Evolutionary conservation across 805 yeast species (phyloP).

Genomic region (Candida mattraensis): DNA sequence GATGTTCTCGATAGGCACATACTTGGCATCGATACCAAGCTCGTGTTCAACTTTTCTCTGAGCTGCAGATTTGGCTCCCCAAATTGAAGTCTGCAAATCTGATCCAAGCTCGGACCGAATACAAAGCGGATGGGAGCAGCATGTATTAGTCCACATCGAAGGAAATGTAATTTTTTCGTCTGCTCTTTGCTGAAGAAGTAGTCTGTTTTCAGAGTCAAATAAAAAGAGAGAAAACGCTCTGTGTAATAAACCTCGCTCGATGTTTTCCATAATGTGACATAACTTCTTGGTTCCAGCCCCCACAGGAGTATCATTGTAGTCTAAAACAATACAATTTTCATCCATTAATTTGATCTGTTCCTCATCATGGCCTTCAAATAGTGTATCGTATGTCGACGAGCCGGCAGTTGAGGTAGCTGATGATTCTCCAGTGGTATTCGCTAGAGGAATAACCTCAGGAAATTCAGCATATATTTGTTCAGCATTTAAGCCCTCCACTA

Average conservation of each 20-base stretch:
- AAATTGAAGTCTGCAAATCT: conserved; percentile 56
- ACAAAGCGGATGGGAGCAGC: conserved; percentile 97
- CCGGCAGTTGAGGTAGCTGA: conserved; percentile 37
- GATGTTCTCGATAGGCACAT: conserved; percentile 66
- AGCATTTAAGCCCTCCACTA: conserved; percentile 52
- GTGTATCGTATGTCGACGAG: conserved; percentile 33
- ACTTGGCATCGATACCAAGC: conserved; percentile 67
- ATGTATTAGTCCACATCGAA: conserved; percentile 96
- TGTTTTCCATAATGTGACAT: conserved; percentile 86
- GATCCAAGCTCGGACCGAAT: conserved; percentile 76
- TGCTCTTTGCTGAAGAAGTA: conserved; percentile 93
- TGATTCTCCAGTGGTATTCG: conserved; percentile 58
- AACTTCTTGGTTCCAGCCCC: conserved; percentile 94
- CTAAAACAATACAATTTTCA: conserved; percentile 91
- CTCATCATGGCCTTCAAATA: conserved; percentile 86
- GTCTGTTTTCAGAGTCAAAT: conserved; percentile 72
- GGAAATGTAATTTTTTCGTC: conserved; percentile 96
- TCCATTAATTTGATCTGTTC: conserved; percentile 96
- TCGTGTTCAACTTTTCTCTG: conserved; percentile 91
- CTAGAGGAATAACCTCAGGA: conserved; percentile 67
- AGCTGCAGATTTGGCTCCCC: conserved; percentile 86
- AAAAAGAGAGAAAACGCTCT: conserved; percentile 96
- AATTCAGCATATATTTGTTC: conserved; percentile 56
- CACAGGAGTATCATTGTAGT: conserved; percentile 79
- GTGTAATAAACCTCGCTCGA: conserved; percentile 82